Base-by-base conservation (phyloP, 306 rosid species). In the Rosa chinensis region DNA sequence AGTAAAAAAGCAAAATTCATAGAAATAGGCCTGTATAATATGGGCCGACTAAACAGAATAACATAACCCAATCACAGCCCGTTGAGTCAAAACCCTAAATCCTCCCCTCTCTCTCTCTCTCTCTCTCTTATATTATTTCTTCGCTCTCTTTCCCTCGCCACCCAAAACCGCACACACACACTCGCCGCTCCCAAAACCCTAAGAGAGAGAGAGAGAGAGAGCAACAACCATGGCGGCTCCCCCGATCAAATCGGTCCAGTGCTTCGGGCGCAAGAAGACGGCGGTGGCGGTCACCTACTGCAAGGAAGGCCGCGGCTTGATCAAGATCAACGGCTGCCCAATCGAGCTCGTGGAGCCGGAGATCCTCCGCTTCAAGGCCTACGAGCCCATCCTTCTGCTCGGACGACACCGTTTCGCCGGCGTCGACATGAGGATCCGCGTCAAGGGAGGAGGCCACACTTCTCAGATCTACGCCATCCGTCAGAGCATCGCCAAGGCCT, bases 381-480 rank as follows among this genome's bases (percentile, higher is more conserved):
- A 64, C 55, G 90, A 87, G 80, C 90, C 90, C 9, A 87, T 87
- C 84, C 88, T 87, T 2, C 83, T 87, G 0, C 82, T 87, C 4
- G 88, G 90, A 1, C 86, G 88, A 0, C 90, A 87, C 20, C 90
- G 90, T 28, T 87, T 87, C 61, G 82, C 86, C 16, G 82, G 84
- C 17, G 90, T 87, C 16, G 90, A 87, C 83, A 84, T 87, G 90
- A 47, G 90, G 69, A 87, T 87, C 79, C 82, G 90, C 9, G 88
- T 87, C 8, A 87, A 84, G 63, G 90, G 90, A 7, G 90, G 90
- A 6, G 90, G 90, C 0, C 87, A 87, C 80, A 87, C 88, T 18
- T 87, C 90, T 6, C 90, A 87, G 88, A 87, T 87, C 86, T 87
- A 87, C 78, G 90, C 90, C 14, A 87, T 87, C 42, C 84, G 90